Conservation (phyloP, 345 rosid genomes). For the Citrus reticulata region DNA sequence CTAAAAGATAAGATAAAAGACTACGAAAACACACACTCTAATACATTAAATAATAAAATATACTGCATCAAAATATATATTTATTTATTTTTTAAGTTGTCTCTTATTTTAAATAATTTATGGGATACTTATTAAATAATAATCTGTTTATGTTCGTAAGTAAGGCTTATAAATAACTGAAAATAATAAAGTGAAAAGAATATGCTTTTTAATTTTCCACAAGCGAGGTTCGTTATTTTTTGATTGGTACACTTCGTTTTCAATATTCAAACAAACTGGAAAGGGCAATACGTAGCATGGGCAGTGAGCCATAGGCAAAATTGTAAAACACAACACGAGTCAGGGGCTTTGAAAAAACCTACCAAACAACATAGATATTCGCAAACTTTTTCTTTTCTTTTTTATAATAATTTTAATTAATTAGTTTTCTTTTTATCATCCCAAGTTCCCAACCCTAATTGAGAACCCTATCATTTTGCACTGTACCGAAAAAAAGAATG, state of each 20-base stretch:
- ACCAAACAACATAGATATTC: background rate
- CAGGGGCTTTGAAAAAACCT: background rate
- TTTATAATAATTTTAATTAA: background rate
- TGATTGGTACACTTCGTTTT: too few relatives aligned
- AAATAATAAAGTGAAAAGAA: background rate
- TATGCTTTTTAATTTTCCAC: background rate
- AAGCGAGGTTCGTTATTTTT: background rate
- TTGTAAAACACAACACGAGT: background rate
- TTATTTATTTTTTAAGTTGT: too few relatives aligned
- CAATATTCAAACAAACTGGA: background rate
- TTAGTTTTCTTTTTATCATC: background rate
- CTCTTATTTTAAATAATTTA: too few relatives aligned
- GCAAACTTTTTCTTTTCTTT: background rate
- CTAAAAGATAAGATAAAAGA: too few relatives aligned
- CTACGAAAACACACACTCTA: too few relatives aligned
- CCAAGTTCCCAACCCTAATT: constrained; percentile 17
- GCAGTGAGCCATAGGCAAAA: background rate
- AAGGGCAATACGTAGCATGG: background rate
- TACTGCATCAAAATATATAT: too few relatives aligned
- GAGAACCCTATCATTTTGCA: constrained; percentile 16
- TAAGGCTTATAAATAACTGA: background rate
- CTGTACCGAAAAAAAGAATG: background rate
- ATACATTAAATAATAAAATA: too few relatives aligned
- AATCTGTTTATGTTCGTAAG: background rate
- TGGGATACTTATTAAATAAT: too few relatives aligned